Evolutionary conservation across 306 rosid genomes (phyloP).

Genomic region (Cajanus cajan): DNA sequence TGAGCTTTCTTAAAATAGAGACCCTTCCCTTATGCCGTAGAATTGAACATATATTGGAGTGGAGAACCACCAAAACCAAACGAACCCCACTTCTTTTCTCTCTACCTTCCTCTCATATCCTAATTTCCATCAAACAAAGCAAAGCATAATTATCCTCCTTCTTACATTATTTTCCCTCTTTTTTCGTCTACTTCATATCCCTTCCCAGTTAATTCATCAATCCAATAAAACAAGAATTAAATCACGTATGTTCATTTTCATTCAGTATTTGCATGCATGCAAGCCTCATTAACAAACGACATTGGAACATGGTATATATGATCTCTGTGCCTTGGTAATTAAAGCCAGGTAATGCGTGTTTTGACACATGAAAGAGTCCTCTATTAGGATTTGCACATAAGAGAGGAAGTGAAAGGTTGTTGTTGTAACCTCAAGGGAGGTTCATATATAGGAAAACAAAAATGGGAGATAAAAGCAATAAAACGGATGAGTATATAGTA

Average conservation of each 20-base stretch:
- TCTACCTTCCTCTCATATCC: slow-evolving; percentile 18
- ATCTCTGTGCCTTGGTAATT: not conserved
- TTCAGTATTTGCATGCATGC: not conserved
- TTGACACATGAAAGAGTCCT: slow-evolving; percentile 19
- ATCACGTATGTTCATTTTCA: not conserved
- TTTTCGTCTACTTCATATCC: not conserved
- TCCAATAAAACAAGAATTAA: not conserved
- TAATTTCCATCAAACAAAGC: slow-evolving; percentile 8
- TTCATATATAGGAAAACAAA: not conserved
- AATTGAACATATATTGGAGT: slow-evolving; percentile 34
- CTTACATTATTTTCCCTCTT: not conserved
- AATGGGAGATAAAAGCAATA: slow-evolving; percentile 14
- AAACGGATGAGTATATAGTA: slow-evolving; percentile 44
- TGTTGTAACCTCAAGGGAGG: not conserved
- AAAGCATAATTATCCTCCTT: not conserved
- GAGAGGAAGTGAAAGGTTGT: slow-evolving; percentile 7
- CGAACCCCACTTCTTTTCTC: slow-evolving; percentile 17
- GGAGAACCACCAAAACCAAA: slow-evolving; percentile 46
- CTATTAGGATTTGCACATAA: slow-evolving; percentile 5
- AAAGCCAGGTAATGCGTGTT: not conserved
- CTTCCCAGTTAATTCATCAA: not conserved
- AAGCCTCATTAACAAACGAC: not conserved
- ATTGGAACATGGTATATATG: not conserved
- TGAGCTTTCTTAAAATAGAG: slow-evolving; percentile 37
- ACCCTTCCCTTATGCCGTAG: slow-evolving; percentile 24